Percentiles rank a stretch among this genome's conserved stretches.
These are phyloP conservation scores for Cyberlindnera japonica DNA, from an alignment of 805 yeast genomes.

Conservation along the genomic window DNA sequence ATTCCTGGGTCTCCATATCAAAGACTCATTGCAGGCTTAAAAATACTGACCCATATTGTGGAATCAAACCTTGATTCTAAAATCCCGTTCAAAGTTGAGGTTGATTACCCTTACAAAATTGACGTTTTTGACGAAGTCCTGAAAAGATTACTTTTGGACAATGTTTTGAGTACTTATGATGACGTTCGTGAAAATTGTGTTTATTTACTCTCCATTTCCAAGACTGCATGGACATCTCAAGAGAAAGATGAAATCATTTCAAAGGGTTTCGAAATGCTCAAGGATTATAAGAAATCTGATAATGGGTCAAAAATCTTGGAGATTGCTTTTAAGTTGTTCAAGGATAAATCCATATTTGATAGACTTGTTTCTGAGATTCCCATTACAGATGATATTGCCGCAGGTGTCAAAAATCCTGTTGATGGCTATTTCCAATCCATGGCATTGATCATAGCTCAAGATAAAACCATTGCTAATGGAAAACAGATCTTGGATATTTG, in stretches of 20 bases:
- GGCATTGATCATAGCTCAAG: conserved; percentile 37
- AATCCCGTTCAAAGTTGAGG: conserved; percentile 40
- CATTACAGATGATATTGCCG: conserved; percentile 32
- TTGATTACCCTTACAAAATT: conserved; percentile 47
- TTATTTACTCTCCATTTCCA: conserved; percentile 36
- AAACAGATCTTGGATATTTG: conserved; percentile 20
- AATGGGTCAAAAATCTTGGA: conserved; percentile 71
- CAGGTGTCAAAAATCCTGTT: conserved; percentile 49
- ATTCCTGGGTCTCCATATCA: conserved; percentile 58
- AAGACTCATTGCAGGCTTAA: conserved; percentile 45
- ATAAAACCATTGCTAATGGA: conserved; percentile 7
- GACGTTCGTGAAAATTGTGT: conserved; percentile 63
- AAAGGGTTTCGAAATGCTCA: conserved; percentile 39
- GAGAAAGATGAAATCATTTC: conserved; percentile 16
- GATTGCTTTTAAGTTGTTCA: conserved; percentile 40
- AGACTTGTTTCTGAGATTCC: conserved; percentile 34
- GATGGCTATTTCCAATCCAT: conserved; percentile 72
- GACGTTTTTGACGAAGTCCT: conserved; percentile 38
- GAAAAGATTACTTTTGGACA: conserved; percentile 52
- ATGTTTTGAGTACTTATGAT: conserved; percentile 66
- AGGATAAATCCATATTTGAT: conserved; percentile 30
- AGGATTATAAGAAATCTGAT: conserved; percentile 57
- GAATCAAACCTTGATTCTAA: conserved; percentile 54
- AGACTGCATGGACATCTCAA: conserved; percentile 8
- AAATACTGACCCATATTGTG: conserved; percentile 43